phyloP scores from a whole-genome alignment of 306 rosid genomes.

The Malus sylvestris region DNA sequence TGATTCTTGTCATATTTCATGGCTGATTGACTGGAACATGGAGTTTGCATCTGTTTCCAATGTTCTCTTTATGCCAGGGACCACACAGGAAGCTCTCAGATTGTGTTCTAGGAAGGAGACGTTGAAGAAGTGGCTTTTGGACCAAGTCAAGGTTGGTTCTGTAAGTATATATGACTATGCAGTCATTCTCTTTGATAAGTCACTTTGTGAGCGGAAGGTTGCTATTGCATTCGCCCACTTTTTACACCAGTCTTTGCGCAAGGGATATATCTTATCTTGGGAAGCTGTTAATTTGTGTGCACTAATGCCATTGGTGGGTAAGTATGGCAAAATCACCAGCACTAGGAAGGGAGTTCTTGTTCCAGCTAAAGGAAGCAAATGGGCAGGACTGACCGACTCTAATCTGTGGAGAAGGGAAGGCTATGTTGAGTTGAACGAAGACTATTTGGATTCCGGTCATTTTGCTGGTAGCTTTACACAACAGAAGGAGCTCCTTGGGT shows the following conservation, averaged over 20 bases:
- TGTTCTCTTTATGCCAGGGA: slow-evolving; percentile 42
- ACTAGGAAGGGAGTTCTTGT: slow-evolving; percentile 34
- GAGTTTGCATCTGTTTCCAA: slow-evolving; percentile 26
- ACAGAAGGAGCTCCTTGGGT: slow-evolving; percentile 15
- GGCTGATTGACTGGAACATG: slow-evolving; percentile 52
- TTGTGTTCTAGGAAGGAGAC: background rate
- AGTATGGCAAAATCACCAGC: slow-evolving; percentile 16
- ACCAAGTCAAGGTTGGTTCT: slow-evolving; percentile 8
- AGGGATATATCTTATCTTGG: slow-evolving; percentile 1
- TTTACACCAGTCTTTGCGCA: slow-evolving; percentile 38
- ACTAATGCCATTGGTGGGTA: slow-evolving; percentile 55
- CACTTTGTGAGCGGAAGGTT: slow-evolving; percentile 10
- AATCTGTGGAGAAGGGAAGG: slow-evolving; percentile 53
- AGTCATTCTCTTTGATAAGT: background rate
- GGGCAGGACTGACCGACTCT: slow-evolving; percentile 48
- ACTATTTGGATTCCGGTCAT: slow-evolving; percentile 17
- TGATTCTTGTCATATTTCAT: slow-evolving; percentile 17
- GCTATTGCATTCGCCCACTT: slow-evolving; percentile 44
- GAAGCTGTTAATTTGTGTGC: slow-evolving; percentile 19
- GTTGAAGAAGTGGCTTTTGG: slow-evolving; percentile 41
- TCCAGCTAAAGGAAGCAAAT: slow-evolving; percentile 62
- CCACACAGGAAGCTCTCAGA: slow-evolving; percentile 38
- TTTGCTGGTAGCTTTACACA: slow-evolving; percentile 34
- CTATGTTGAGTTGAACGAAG: slow-evolving; percentile 46
- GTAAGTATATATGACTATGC: slow-evolving; percentile 30